These are phyloP conservation scores for Phyllosticta citriasiana DNA, from an alignment of 2,329 filamentous ascomycete species.

Conservation along the genomic window DNA sequence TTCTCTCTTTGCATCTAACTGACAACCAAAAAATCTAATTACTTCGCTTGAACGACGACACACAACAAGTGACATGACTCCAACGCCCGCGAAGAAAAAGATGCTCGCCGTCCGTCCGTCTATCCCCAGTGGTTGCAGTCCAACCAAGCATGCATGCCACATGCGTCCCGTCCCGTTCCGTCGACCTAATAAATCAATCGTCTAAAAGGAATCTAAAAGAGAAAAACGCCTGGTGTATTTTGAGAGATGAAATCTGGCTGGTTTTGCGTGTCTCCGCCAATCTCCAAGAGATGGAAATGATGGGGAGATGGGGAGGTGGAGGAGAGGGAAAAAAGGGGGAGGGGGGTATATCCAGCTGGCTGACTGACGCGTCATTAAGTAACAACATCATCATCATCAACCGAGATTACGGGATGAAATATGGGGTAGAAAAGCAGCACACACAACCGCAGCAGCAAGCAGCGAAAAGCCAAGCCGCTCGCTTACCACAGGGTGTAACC, in stretches of 20 bases:
- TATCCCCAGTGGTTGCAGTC: too few species aligned
- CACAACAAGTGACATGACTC: background rate
- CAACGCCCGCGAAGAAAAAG: background rate
- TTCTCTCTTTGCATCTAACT: background rate
- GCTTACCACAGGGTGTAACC: conserved; percentile 33
- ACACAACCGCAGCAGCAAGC: background rate
- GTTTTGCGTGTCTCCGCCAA: background rate
- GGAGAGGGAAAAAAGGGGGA: background rate
- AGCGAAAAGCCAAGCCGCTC: background rate
- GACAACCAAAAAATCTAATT: background rate
- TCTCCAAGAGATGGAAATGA: background rate
- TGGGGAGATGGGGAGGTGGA: background rate
- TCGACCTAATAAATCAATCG: too few species aligned
- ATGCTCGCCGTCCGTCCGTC: background rate
- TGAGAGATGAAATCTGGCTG: too few species aligned
- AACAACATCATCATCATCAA: background rate
- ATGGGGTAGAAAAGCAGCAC: too few species aligned
- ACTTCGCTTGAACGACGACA: background rate
- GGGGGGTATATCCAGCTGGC: background rate
- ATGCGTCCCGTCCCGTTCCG: too few species aligned
- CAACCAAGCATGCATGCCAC: too few species aligned
- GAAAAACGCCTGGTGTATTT: too few species aligned
- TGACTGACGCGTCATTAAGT: background rate
- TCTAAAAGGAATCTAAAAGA: too few species aligned
- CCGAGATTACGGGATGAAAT: background rate